phyloP scores from a whole-genome alignment of 2,329 filamentous ascomycete genomes.

The Diaporthe nobilis region DNA sequence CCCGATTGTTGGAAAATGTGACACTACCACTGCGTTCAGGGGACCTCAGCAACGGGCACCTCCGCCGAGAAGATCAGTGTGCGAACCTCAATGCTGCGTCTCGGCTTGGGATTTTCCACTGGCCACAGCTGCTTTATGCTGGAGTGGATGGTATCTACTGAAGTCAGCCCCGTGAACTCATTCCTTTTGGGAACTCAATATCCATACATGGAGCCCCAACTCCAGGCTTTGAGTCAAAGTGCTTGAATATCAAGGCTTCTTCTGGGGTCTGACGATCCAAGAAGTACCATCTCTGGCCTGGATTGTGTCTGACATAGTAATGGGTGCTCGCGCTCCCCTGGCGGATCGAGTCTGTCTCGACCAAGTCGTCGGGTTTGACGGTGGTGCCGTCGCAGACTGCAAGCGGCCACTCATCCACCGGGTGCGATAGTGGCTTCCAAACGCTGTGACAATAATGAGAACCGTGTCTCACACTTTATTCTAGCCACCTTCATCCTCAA shows the following conservation, averaged over 20 bases:
- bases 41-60: not conserved
- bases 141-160: conserved; percentile 9
- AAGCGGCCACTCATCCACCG: not conserved
- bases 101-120: conserved; percentile 8
- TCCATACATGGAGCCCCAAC: not conserved
- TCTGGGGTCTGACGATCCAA: not conserved
- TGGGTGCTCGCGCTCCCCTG: conserved; percentile 1
- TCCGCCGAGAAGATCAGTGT: not conserved
- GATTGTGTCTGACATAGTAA: conserved; percentile 7
- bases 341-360: conserved; percentile 25
- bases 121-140: conserved; percentile 18
- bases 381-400: conserved; percentile 17
- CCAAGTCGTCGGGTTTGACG: not conserved
- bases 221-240: conserved; percentile 5
- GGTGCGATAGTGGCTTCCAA: conserved; percentile 11
- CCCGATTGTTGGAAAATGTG: not conserved
- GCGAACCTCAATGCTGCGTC: conserved; percentile 21
- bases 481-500: too few species aligned
- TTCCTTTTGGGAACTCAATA: too few species aligned
- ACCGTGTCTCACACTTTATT: not conserved
- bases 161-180: not conserved
- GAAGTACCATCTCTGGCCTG: conserved; percentile 10
- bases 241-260: conserved; percentile 20
- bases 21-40: not conserved
- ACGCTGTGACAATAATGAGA: not conserved